These are phyloP conservation scores for Sclerotinia nivalis DNA, from an alignment of 2,329 filamentous ascomycete genomes.

Conservation along the genomic window DNA sequence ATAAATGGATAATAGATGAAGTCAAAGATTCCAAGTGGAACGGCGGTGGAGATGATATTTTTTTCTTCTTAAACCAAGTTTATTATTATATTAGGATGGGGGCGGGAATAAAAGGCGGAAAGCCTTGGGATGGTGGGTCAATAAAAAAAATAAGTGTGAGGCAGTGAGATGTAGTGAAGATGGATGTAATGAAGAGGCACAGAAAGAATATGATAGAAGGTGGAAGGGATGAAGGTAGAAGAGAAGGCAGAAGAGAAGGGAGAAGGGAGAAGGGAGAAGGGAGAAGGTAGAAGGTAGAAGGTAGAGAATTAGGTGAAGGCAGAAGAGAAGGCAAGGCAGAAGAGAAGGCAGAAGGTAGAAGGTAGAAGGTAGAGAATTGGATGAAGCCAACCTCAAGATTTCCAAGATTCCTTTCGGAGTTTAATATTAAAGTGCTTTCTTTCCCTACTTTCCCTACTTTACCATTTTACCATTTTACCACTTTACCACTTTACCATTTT, in stretches of 20 bases:
- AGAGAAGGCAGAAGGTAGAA: not conserved
- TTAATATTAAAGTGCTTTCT: no score
- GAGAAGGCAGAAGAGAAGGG: not conserved
- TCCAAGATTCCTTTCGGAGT: constrained; percentile 9
- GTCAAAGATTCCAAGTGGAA: constrained; percentile 8
- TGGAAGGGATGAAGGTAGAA: not conserved
- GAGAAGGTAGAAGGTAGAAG: not conserved
- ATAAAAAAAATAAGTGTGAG: not conserved
- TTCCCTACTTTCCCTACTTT: no score
- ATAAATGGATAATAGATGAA: not conserved
- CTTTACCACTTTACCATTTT: no score
- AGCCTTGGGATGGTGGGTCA: not conserved
- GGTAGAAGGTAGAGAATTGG: not conserved
- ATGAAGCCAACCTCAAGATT: not conserved
- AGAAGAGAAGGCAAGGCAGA: not conserved
- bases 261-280: not conserved
- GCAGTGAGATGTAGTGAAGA: not conserved
- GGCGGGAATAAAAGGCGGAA: not conserved
- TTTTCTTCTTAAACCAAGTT: constrained; percentile 1
- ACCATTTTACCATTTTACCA: not conserved
- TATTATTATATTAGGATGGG: constrained; percentile 2
- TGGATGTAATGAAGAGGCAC: not conserved
- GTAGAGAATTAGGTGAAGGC: not conserved
- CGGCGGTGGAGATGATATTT: not conserved
- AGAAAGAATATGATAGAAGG: not conserved